phyloP scores from a whole-genome alignment of 1,284 basidiomycete species.

The Fomitiporia mediterranea region DNA sequence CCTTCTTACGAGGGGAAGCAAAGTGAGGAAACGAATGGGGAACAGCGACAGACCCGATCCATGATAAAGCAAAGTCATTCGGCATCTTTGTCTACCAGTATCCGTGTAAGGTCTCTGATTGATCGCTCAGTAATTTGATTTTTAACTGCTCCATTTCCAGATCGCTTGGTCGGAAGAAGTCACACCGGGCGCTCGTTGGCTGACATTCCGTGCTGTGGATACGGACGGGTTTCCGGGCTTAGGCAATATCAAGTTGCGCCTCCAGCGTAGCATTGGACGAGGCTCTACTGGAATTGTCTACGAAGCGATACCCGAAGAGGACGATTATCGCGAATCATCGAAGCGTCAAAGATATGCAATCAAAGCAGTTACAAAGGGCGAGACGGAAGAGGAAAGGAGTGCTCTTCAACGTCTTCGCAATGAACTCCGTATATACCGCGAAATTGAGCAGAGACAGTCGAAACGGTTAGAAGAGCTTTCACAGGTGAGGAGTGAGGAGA shows the following conservation, averaged over 20 bases:
- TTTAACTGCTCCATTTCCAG: neutral
- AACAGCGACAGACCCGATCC: too few relatives aligned
- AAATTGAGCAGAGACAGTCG: neutral
- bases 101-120: neutral
- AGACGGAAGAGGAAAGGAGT: neutral
- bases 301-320: neutral
- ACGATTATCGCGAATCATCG: neutral
- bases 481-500: too few relatives aligned
- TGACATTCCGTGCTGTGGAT: neutral
- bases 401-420: neutral
- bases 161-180: neutral
- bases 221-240: neutral
- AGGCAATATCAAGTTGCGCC: neutral
- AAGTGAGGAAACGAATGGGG: too few relatives aligned
- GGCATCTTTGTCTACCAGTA: neutral
- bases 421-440: neutral
- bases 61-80: too few relatives aligned
- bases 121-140: neutral
- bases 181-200: neutral
- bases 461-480: too few relatives aligned
- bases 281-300: neutral
- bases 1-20: too few relatives aligned
- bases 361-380: neutral
- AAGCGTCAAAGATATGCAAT: too few relatives aligned
- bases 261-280: neutral